These are phyloP conservation scores for Penicillium vulpinum DNA, from an alignment of 2,329 filamentous ascomycete species.

Conservation along the genomic window DNA sequence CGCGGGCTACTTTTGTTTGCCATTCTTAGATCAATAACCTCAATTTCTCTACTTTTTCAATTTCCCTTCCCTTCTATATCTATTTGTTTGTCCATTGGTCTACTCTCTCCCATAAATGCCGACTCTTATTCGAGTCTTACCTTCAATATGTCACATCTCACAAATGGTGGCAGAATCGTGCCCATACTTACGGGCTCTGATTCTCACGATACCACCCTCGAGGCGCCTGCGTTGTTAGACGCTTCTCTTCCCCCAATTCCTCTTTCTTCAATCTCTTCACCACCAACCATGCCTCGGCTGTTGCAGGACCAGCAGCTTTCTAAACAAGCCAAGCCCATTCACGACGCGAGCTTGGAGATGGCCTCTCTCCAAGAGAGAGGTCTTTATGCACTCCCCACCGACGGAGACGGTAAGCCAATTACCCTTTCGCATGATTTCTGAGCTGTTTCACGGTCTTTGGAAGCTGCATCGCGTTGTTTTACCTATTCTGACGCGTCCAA, in stretches of 20 bases:
- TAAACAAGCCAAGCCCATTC: conserved; percentile 16
- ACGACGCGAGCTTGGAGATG: conserved; percentile 39
- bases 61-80: conserved; percentile 2
- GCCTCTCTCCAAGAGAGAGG: conserved; percentile 54
- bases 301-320: conserved; percentile 18
- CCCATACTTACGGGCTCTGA: conserved; percentile 40
- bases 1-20: conserved; percentile 18
- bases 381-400: conserved; percentile 60
- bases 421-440: conserved; percentile 13
- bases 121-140: conserved; percentile 29
- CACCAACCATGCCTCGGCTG: neutral
- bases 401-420: conserved; percentile 59
- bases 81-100: neutral
- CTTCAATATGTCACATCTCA: conserved; percentile 41
- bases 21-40: conserved; percentile 16
- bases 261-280: neutral
- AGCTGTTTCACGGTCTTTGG: neutral
- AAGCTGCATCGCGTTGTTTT: conserved; percentile 2
- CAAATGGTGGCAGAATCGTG: conserved; percentile 44
- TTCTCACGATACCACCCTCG: conserved; percentile 18
- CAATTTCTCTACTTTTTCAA: neutral
- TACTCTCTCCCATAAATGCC: conserved; percentile 31
- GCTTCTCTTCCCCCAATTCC: neutral
- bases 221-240: neutral
- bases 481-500: conserved; percentile 23